Base-by-base conservation (phyloP, 2,329 filamentous ascomycete genomes). In the Elsinoe australis region DNA sequence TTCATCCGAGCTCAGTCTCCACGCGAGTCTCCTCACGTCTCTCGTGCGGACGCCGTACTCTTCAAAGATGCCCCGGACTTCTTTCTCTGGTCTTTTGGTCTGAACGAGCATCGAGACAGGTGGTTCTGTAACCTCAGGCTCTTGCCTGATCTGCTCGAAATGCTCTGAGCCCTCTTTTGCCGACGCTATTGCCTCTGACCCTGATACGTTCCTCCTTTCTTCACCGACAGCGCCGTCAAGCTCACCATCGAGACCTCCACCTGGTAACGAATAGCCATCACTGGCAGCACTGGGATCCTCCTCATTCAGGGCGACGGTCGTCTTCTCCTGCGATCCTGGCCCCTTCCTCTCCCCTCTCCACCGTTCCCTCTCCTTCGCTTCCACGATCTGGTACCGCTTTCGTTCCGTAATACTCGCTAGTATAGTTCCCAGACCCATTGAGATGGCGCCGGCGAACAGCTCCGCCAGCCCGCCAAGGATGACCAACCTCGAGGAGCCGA, bases 361-460 rank as follows among this genome's bases (percentile, higher is more conserved):
- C 31, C 39, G 70, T 35, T 61, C 61, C 28, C 61, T 52, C 57
- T 75, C 72, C 35, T 71, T 68, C 48, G 62, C 60, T 52, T 71
- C 68, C 55, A 75, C 72, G 12, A 71, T 70, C 46, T 70, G 66
- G 60, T 74, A 76, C 53, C 70, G 69, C 53, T 72, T 69, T 34
- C 55, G 53, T 58, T 82, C 77, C 0, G 76, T 78, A 33, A 71
- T 68, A 21, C 80, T 81, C 6, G 82, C 83, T 1, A 88, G 71
- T 61, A 84, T 87, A 5, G 80, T 83, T 18, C 84, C 83, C 4
- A 88, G 70, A 1, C 84, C 84, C 85, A 88, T 88, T 47, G 77
- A 83, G 55, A 88, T 86, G 55, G 81, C 79, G 14, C 85, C 84
- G 0, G 82, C 81, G 60, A 85, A 83, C 41, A 88, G 73, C 68